Evolutionary conservation across 495 filamentous ascomycete genomes (phyloP), one percentile per base, ranked within the genome.

Genomic region (Pseudoneurospora amorphoporcata): DNA sequence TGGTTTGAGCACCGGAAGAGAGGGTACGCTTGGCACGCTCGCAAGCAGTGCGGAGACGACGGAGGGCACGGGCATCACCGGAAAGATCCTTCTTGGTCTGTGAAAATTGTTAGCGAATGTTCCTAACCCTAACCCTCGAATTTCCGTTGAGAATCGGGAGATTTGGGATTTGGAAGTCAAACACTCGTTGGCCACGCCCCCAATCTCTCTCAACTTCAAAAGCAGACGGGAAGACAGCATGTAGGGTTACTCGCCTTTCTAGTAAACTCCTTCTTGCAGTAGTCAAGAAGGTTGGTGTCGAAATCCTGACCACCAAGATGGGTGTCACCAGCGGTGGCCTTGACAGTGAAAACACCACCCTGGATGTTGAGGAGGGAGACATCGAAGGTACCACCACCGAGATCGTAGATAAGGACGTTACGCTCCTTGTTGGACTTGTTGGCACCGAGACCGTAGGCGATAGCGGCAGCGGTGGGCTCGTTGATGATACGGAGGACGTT

Each of bases 401-500:
- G 87, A 88, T 99, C 95, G 88, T 97, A 99, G 86, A 99, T 98
- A 75, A 99, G 89, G 76, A 98, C 96, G 83, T 99, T 97, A 77
- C 95, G 92, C 89, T 98, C 95, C 87, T 96, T 97, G 85, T 90
- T 89, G 53, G 88, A 88, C 90, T 98, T 98, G 92, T 95, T 87
- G 68, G 88, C 81, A 76, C 97, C 96, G 37, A 98, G 90, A 88
- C 96, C 95, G 82, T 98, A 99, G 77, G 96, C 94, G 77, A 97
- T 97, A 73, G 95, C 95, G 69, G 95, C 95, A 45, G 95, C 95
- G 47, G 95, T 98, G 70, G 95, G 95, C 88, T 98, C 95, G 89
- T 99, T 98, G 87, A 98, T 98, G 88, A 98, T 97, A 88, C 95
- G 95, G 84, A 98, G 94, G 72, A 98, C 92, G 86, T 99, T 98